Base-by-base conservation (phyloP, 192 early-diverging fungal species). In the Funneliformis mosseae region DNA sequence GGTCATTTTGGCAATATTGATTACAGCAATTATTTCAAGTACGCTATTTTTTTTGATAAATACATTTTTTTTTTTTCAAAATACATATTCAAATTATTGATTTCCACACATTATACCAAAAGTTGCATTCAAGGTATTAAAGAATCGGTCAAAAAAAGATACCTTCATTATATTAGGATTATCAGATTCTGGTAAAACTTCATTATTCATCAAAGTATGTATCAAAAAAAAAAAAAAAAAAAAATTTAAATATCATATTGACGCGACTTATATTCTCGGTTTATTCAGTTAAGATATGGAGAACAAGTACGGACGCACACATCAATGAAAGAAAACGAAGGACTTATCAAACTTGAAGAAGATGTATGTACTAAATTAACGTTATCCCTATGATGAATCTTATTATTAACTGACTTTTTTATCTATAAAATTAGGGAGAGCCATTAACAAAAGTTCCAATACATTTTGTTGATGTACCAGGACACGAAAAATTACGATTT, bases 401-500 rank as follows among this genome's bases (percentile, higher is more conserved):
- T 21, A 41, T 28, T 43, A 33, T 60, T 16, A 43, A 8, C 5
- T 2, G 0, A 25, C 16, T 14, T 61, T n/a, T 14, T 59, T 63
- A 5, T 10, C 38, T 33, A 27, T 60, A 59, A 50, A 23, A 48
- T 71, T 70, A 68, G 74, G 42, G 64, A 3, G 23, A 14, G 10
- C 60, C 21, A 23, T 46, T 85, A 41, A 45, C 59, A 64, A 83
- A 85, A 81, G 28, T 86, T 28, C 79, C 87, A 48, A 70, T 91
- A 16, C 89, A 91, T 45, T 72, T 96, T 38, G 92, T 97, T 12
- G 96, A 97, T 83, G 82, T 97, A 27, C 96, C 96, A 10, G 96
- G 96, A n/a, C 95, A 96, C 82, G 92, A 94, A 78, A 94, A 92
- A 73, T 87, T 94, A 23, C 88, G 93, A 8, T 93, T 92, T 85